phyloP scores from a whole-genome alignment of 108 stramenopile species.

The Skeletonema marinoi region DNA sequence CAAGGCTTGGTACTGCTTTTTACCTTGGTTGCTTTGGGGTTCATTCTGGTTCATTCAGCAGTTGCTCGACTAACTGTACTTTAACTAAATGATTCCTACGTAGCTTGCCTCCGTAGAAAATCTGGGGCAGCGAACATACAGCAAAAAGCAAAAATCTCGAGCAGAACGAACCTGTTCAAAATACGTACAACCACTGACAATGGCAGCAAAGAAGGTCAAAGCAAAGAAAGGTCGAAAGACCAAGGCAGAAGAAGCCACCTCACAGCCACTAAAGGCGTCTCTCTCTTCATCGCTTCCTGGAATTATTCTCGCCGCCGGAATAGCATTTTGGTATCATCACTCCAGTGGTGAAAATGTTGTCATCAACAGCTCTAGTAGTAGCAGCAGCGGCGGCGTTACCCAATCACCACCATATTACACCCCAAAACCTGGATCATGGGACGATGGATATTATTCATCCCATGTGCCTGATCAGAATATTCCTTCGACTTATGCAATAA shows the following conservation, averaged over 20 bases:
- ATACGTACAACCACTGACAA: no score
- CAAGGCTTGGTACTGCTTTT: no score
- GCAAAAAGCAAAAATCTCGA: no score
- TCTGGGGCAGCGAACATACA: no score
- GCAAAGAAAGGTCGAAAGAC: background rate
- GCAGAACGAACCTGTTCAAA: no score
- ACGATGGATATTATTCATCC: slow-evolving; percentile 44
- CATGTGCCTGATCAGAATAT: slow-evolving; percentile 7
- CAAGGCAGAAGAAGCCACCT: background rate
- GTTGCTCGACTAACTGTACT: no score
- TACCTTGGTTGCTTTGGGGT: no score
- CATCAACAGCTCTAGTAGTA: slow-evolving; percentile 1
- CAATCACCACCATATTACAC: background rate
- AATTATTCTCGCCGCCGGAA: slow-evolving; percentile 15
- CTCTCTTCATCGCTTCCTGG: slow-evolving; percentile 16
- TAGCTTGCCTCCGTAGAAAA: no score
- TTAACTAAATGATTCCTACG: no score
- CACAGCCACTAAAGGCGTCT: background rate
- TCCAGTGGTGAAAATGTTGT: background rate
- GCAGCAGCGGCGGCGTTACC: background rate
- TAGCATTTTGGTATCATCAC: slow-evolving; percentile 19
- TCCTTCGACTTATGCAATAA: slow-evolving; percentile 41
- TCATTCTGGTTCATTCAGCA: no score
- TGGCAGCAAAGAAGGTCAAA: background rate
- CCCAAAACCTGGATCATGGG: slow-evolving; percentile 36